Conservation (phyloP, 495 filamentous ascomycete species). For the Darksidea phi region DNA sequence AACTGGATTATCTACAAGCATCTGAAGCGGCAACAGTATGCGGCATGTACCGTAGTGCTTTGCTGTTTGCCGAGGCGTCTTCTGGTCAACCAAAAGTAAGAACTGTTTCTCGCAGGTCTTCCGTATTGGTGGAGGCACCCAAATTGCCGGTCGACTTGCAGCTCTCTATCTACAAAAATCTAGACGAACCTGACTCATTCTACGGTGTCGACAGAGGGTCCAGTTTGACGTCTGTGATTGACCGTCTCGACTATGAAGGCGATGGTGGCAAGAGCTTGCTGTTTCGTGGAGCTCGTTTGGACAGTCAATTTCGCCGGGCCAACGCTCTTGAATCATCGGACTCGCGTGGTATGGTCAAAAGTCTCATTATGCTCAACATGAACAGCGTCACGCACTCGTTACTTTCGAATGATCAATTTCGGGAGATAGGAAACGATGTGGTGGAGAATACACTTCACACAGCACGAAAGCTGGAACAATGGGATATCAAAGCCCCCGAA, state of each 20-base stretch:
- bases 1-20: slow-evolving; percentile 70
- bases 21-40: slow-evolving; percentile 76
- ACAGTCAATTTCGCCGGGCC: slow-evolving; percentile 68
- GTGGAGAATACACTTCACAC: slow-evolving; percentile 70
- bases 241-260: slow-evolving; percentile 85
- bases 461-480: slow-evolving; percentile 85
- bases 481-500: slow-evolving; percentile 79
- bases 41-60: slow-evolving; percentile 80
- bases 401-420: slow-evolving; percentile 59
- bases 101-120: slow-evolving; percentile 65
- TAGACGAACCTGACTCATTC: slow-evolving; percentile 93
- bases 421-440: slow-evolving; percentile 48
- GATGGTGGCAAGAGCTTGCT: slow-evolving; percentile 84
- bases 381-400: slow-evolving; percentile 71
- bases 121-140: slow-evolving; percentile 50
- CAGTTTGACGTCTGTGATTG: slow-evolving; percentile 71
- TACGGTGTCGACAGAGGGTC: slow-evolving; percentile 86
- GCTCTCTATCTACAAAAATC: slow-evolving; percentile 77
- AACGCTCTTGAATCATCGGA: slow-evolving; percentile 44
- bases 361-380: slow-evolving; percentile 65
- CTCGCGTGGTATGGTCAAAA: slow-evolving; percentile 55
- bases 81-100: slow-evolving; percentile 40
- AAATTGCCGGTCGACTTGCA: slow-evolving; percentile 65
- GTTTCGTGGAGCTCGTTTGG: slow-evolving; percentile 87
- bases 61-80: slow-evolving; percentile 78